A percentile compares a stretch with the other conserved stretches of the same genome.
phyloP scores from a whole-genome alignment of 257 asterid genomes.

The Jasminum sambac region DNA sequence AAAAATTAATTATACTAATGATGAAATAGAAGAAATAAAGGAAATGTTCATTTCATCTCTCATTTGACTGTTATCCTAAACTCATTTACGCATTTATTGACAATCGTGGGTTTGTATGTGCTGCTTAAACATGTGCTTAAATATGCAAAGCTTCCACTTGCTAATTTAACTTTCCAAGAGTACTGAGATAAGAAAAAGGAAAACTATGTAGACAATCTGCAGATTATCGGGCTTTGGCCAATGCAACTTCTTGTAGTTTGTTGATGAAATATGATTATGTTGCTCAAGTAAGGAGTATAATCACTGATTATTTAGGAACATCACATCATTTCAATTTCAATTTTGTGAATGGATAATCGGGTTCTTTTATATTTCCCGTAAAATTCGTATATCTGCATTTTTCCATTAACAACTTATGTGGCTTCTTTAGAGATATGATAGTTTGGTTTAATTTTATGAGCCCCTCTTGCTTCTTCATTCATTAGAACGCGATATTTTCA shows the following conservation, averaged over 20 bases:
- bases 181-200: not conserved
- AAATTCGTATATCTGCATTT: not conserved
- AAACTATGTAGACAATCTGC: not conserved
- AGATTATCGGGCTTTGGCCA: constrained; percentile 8
- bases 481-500: not conserved
- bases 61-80: not conserved
- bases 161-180: not conserved
- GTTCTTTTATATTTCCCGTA: not conserved
- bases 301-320: not conserved
- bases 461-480: not conserved
- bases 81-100: not conserved
- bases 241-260: constrained; percentile 1
- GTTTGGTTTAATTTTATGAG: not conserved
- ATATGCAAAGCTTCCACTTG: not conserved
- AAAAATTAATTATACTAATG: too few species aligned
- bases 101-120: not conserved
- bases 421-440: not conserved
- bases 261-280: not conserved
- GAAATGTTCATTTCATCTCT: not conserved
- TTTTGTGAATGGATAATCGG: not conserved
- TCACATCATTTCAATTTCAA: not conserved
- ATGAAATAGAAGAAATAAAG: not conserved
- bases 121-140: not conserved
- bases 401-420: not conserved
- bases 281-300: not conserved